A percentile compares a stretch with the other conserved stretches of the same genome.
Evolutionary conservation across 1,284 basidiomycete genomes (phyloP).

Genomic region (Sanghuangporus weigelae): DNA sequence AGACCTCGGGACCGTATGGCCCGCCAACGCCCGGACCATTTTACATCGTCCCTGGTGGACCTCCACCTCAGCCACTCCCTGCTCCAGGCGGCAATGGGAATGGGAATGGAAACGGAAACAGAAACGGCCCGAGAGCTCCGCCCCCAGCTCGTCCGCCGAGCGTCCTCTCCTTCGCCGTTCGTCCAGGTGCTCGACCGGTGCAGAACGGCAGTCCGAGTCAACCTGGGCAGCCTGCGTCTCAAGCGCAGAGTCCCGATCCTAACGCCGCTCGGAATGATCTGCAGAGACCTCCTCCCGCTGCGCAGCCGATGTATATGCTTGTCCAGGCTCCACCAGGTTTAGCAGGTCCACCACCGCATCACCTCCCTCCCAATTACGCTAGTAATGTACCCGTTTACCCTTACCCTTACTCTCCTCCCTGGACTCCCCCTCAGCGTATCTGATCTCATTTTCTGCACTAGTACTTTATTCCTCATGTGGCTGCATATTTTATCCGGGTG

Average conservation of each 20-base stretch:
- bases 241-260: not conserved
- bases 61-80: not conserved
- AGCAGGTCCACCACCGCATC: not conserved
- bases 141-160: not conserved
- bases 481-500: no score
- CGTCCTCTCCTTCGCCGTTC: not conserved
- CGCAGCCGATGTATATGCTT: not conserved
- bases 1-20: not conserved
- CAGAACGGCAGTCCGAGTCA: not conserved
- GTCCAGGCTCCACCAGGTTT: not conserved
- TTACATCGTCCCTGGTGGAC: not conserved
- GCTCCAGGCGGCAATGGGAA: not conserved
- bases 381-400: not conserved
- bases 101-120: not conserved
- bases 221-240: not conserved
- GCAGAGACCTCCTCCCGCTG: not conserved
- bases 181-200: not conserved
- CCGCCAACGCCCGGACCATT: not conserved
- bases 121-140: not conserved
- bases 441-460: not conserved
- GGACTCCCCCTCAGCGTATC: conserved; percentile 4
- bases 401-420: conserved; percentile 1
- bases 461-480: not conserved
- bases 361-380: conserved; percentile 2
- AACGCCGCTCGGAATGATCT: not conserved